Evolutionary conservation across 2,329 filamentous ascomycete genomes (phyloP), one percentile per base, ranked within the genome.

Genomic region (Arthrobotrys conoides): DNA sequence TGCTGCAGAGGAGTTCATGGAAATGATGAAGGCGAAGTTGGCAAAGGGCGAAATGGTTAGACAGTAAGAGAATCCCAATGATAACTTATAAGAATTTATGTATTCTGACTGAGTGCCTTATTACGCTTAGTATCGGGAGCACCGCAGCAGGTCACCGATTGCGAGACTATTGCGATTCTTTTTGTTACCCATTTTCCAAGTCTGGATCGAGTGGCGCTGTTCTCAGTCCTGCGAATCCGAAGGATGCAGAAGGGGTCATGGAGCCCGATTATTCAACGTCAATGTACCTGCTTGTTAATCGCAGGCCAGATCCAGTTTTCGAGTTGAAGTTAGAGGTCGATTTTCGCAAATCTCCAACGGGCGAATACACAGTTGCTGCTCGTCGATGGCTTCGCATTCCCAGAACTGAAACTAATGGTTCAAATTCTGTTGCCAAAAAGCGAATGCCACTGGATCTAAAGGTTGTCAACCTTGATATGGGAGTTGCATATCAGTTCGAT

Each of bases 401-500:
- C 30, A 68, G n/a, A 46, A 64, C 64, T 30, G 64, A 44, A 46
- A 41, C 49, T 36, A 41, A 51, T 44, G 68, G 30, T 12, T 41
- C 36, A 36, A 57, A 36, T 30, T 61, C 24, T 16, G 68, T 71
- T 9, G 63, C 68, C 8, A 73, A 71, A 10, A 81, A 79, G 22
- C 48, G 51, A 33, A 81, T 80, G 38, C 81, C 79, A 2, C 30
- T 82, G 20, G 80, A 82, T 63, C 38, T 82, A 12, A 82, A 81
- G 49, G 73, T 82, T 8, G 44, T 81, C 18, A 81, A 82, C 69
- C 57, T 82, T 9, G 80, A 82, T 55, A 68, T 41, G 6, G 73
- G 81, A 12, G 64, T 82, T 16, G 80, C 77, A 2, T 82, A 81
- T 70, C 81, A 82, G 53, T 51, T 82, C 14, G 81, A 82, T 27